Conservation (phyloP, 208 protist species). For the Blechomonas ayalai region DNA sequence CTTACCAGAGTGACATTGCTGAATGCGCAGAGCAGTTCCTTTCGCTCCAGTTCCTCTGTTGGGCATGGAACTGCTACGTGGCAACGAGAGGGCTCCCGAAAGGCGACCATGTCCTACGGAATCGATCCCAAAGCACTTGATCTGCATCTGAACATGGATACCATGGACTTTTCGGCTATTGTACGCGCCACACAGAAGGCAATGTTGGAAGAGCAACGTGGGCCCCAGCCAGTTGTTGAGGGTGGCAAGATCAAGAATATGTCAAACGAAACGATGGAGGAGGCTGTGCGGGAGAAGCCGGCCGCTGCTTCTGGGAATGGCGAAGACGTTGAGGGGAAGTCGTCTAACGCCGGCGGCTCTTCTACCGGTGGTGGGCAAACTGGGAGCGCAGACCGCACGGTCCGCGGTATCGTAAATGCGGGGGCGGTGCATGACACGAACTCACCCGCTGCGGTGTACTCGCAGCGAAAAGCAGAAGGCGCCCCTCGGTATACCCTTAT, state of each 20-base stretch:
- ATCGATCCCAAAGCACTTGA: constrained; percentile 25
- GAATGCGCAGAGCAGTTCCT: too few species aligned
- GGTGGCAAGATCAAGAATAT: too few species aligned
- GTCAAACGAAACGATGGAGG: constrained; percentile 5
- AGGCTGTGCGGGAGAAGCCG: constrained; percentile 8
- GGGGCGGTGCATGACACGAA: constrained; percentile 17
- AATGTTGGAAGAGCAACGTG: constrained; percentile 13
- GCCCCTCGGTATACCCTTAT: constrained; percentile 36
- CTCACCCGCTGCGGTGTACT: constrained; percentile 5
- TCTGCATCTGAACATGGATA: constrained; percentile 43
- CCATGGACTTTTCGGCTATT: constrained; percentile 47
- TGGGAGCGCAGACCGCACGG: constrained; percentile 1
- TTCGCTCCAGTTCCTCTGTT: too few species aligned
- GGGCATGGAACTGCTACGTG: too few species aligned
- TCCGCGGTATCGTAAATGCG: constrained; percentile 14
- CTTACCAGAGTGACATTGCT: too few species aligned
- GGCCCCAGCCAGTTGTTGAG: not conserved
- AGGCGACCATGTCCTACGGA: constrained; percentile 25
- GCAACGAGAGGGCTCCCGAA: not conserved
- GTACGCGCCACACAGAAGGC: constrained; percentile 26
- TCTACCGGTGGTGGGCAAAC: not conserved
- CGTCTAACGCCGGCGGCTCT: constrained; percentile 1
- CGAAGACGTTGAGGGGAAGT: not conserved
- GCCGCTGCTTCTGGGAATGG: not conserved
- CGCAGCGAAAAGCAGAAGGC: constrained; percentile 9